Evolutionary conservation across 345 rosid species (phyloP), one percentile per base, ranked within the genome.

Genomic region (Eutrema yunnanense): DNA sequence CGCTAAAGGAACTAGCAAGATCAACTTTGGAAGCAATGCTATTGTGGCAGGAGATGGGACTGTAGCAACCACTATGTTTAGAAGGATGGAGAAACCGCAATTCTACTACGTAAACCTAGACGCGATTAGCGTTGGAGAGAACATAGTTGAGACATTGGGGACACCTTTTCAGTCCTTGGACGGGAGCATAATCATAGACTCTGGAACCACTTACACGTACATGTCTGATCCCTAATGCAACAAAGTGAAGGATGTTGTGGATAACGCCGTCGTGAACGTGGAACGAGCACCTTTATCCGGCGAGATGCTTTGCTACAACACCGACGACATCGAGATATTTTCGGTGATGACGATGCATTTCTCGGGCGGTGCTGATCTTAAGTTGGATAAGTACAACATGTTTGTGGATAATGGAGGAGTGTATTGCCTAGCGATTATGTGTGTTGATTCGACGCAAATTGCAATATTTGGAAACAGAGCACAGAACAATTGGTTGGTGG

Each of bases 91-190:
- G 19, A 12, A 52, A 40, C 43, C 6, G 0, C 36, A 47, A n/a
- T 33, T 43, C n/a, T 73, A 54, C 26, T 54, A 62, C 64, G 56
- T 63, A 33, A 73, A 63, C 56, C 76, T 73, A 43, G 64, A 63
- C 0, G 64, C 76, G 3, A 11, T 73, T 8, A 73, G 64, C 10
- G 41, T 73, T 26, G 64, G 9, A 0, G 33, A 63, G 4, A 44
- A 5, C 0, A 56, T 48, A 9, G 6, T 73, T 9, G 76, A 63
- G 37, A 73, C 64, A 26, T 3, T 49, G 9, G 76, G 76, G 48
- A 63, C 76, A 62, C 4, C 55, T 12, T 53, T 63, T n/a, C 6
- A 72, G 5, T 34, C 70, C 11, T 4, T n/a, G 32, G 55, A 73
- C 0, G 56, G 71, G 32, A 63, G 54, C 70, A 73, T 36, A 2